Evolutionary conservation across 2,329 filamentous ascomycete genomes (phyloP), one percentile per base, ranked within the genome.

Genomic region (Xylariaceae sp.): DNA sequence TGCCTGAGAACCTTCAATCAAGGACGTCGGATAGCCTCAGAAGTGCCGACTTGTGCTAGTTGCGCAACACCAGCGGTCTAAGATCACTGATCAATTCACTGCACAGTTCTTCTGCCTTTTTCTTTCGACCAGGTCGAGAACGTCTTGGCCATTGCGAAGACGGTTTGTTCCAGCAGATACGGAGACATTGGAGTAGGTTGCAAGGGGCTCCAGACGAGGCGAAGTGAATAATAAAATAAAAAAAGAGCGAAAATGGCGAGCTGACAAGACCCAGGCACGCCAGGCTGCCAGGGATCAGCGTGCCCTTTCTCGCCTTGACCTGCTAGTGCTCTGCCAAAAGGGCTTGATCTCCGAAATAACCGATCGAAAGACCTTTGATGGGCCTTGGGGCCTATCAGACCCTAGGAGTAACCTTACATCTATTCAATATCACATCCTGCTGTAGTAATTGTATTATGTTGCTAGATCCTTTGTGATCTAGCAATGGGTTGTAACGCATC

Each of bases 71-170:
- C 9, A 49, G 23, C 23, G n/a, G 41, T n/a, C 43, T 26, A 41
- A 31, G 19, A 26, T 36, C 41, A 16, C 41, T 14, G 31, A 33
- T 31, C 37, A 17, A 19, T 24, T 19, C 24, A 23, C 41, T 19
- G 12, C 17, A 33, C 5, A 28, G 14, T 19, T 4, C 14, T 37
- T 50, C 39, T 29, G 21, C 45, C 19, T 44, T 26, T 45, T 4
- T 19, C n/a, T 45, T 34, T 21, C n/a, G 12, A 34, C 33, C 29
- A 46, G 44, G 39, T 37, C 50, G 39, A 58, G 56, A 58, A 50
- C 50, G 23, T 19, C 26, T 41, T 54, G 26, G n/a, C 26, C 39
- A 39, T 49, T 45, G 44, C 16, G 21, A 43, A 12, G 40, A 52
- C 36, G 28, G 17, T 23, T 43, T 43, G 24, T 17, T 44, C 36